A percentile compares a stretch with the other conserved stretches of the same genome.
Evolutionary conservation across 768 basidiomycete genomes (phyloP).

Genomic region (Termitomyces eurrhizus): DNA sequence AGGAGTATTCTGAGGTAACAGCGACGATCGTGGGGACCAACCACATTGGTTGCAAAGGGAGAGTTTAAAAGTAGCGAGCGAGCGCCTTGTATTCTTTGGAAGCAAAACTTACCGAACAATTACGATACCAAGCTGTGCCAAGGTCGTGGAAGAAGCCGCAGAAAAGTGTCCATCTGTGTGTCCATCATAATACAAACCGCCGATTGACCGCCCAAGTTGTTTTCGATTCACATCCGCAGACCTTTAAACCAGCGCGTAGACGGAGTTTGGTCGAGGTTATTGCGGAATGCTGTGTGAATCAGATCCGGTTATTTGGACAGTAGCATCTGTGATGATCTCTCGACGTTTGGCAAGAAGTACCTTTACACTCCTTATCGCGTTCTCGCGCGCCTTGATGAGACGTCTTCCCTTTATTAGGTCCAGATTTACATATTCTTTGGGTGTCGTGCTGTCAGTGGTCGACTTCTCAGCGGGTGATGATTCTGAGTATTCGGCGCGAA

Average conservation of each 20-base stretch:
- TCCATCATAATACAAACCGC: not conserved
- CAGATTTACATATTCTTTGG: conserved; percentile 46
- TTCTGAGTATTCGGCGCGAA: conserved; percentile 44
- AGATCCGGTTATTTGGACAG: not conserved
- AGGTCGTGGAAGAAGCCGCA: not conserved
- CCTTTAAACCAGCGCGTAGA: not conserved
- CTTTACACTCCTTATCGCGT: conserved; percentile 61
- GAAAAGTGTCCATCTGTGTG: not conserved
- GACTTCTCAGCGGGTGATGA: conserved; percentile 17
- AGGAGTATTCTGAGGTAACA: not conserved
- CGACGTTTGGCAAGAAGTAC: conserved; percentile 41
- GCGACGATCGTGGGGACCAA: not conserved
- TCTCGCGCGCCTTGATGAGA: conserved; percentile 66
- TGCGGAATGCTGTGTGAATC: not conserved
- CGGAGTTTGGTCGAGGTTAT: not conserved
- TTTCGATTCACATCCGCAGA: not conserved
- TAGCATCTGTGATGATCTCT: not conserved
- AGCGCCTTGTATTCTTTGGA: not conserved
- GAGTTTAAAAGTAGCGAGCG: not conserved
- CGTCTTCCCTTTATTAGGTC: conserved; percentile 65
- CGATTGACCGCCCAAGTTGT: not conserved
- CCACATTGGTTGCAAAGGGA: not conserved
- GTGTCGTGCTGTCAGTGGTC: conserved; percentile 15
- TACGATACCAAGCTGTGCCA: not conserved
- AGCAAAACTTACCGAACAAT: not conserved